A percentile compares a stretch with the other conserved stretches of the same genome.
Conservation (phyloP, 192 early-diverging fungal genomes). For the Entrophospora sp. region DNA sequence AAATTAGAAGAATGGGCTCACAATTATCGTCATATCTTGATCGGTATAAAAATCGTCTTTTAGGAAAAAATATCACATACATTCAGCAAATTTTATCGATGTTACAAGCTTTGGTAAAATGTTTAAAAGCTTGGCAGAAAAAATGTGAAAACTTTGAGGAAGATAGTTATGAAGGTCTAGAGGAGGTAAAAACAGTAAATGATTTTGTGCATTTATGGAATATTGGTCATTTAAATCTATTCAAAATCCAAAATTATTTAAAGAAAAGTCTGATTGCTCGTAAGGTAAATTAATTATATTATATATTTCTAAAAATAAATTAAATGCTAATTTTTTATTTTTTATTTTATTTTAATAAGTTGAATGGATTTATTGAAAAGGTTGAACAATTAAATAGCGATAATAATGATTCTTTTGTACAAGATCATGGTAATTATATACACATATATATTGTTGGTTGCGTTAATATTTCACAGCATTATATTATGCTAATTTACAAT, state of each 20-base stretch:
- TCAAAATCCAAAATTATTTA: constrained; percentile 64
- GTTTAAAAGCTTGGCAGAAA: constrained; percentile 26
- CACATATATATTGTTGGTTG: no score
- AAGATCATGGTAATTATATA: no score
- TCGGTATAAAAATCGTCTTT: constrained; percentile 59
- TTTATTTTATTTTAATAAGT: constrained; percentile 21
- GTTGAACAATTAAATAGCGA: constrained; percentile 16
- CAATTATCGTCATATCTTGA: constrained; percentile 60
- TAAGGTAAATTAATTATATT: constrained; percentile 32
- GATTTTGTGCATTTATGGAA: constrained; percentile 60
- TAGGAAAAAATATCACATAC: constrained; percentile 63
- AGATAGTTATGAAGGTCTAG: constrained; percentile 16
- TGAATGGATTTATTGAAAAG: constrained; percentile 46
- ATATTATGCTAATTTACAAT: not conserved
- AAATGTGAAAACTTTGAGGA: constrained; percentile 3
- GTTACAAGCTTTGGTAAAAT: constrained; percentile 45
- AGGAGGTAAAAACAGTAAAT: constrained; percentile 43
- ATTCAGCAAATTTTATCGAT: constrained; percentile 65
- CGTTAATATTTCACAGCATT: no score
- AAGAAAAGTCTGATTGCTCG: constrained; percentile 57
- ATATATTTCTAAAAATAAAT: no score
- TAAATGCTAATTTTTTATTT: constrained; percentile 8
- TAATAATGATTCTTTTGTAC: no score
- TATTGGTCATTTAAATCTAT: constrained; percentile 78
- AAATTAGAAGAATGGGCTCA: constrained; percentile 41